A percentile compares a stretch with the other conserved stretches of the same genome.
Conservation (phyloP, 768 basidiomycete genomes). For the Clitopilus hobsonii region DNA sequence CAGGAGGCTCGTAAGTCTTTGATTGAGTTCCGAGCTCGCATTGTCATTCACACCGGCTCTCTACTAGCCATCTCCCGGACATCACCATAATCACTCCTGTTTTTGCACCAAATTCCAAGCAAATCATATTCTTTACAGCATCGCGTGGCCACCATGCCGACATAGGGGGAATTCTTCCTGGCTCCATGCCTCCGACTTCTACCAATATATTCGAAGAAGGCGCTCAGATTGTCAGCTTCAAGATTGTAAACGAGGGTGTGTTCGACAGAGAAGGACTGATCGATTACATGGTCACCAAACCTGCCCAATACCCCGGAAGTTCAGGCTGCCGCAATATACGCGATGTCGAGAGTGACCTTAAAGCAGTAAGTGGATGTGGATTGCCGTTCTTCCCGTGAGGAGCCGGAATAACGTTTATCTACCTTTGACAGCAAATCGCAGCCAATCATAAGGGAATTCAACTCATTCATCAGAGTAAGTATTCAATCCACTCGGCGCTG, state of each 20-base stretch:
- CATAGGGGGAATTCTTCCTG: constrained; percentile 88
- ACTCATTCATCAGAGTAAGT: constrained; percentile 74
- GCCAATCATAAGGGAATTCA: constrained; percentile 92
- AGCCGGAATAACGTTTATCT: constrained; percentile 1
- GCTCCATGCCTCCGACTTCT: constrained; percentile 93
- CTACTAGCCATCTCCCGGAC: constrained; percentile 50
- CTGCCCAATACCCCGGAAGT: constrained; percentile 76
- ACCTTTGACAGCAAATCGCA: constrained; percentile 70
- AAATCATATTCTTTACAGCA: constrained; percentile 91
- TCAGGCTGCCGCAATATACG: constrained; percentile 84
- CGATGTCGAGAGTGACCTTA: constrained; percentile 89
- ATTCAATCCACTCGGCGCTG: too few species aligned
- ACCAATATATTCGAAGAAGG: constrained; percentile 93
- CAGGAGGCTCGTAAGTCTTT: constrained; percentile 76
- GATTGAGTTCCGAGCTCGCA: constrained; percentile 6
- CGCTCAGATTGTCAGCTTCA: constrained; percentile 87
- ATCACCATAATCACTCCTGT: constrained; percentile 95
- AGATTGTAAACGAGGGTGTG: constrained; percentile 78
- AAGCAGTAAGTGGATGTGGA: constrained; percentile 81
- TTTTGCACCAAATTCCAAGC: constrained; percentile 56
- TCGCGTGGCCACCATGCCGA: constrained; percentile 94
- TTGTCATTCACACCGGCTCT: not conserved
- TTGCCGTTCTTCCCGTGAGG: not conserved
- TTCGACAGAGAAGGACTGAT: constrained; percentile 75
- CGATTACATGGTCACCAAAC: constrained; percentile 79